Conservation (phyloP, 208 protist genomes). For the Crithidia fasciculata region DNA sequence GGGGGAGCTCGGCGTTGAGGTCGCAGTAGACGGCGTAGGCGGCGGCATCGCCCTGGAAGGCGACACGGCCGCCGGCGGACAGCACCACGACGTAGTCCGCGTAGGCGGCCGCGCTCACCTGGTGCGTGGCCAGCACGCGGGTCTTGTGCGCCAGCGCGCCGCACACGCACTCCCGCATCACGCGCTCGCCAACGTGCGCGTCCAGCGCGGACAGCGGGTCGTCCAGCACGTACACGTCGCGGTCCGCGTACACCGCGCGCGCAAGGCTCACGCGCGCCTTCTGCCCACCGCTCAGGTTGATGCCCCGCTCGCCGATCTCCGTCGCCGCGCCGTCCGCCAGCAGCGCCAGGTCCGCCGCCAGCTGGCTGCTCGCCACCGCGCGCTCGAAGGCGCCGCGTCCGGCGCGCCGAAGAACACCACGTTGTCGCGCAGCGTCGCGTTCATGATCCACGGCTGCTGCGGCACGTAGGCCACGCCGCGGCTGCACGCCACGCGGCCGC, state of each 20-base stretch:
- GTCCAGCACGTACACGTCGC: constrained; percentile 90
- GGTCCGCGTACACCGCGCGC: constrained; percentile 80
- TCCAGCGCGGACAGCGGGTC: constrained; percentile 94
- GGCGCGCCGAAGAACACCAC: neutral
- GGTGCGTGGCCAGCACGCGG: constrained; percentile 93
- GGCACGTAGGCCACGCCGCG: constrained; percentile 79
- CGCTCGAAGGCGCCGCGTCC: neutral
- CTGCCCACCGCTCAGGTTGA: constrained; percentile 85
- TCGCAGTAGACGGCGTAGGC: constrained; percentile 37
- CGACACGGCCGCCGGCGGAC: constrained; percentile 43
- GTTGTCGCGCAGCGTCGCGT: constrained; percentile 50
- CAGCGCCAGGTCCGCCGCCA: too few species aligned
- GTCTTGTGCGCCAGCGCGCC: constrained; percentile 80
- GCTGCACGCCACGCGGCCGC: constrained; percentile 21
- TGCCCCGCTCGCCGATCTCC: constrained; percentile 84
- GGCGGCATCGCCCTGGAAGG: constrained; percentile 31
- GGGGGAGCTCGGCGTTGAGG: constrained; percentile 16
- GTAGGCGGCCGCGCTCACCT: constrained; percentile 79
- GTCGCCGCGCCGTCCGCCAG: constrained; percentile 31
- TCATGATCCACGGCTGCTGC: constrained; percentile 92
- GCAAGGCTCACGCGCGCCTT: constrained; percentile 79
- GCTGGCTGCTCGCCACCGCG: too few species aligned
- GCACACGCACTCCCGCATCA: constrained; percentile 60
- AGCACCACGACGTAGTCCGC: constrained; percentile 89
- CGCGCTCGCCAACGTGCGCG: constrained; percentile 68